Percentiles rank a stretch among this genome's conserved stretches.
These are phyloP conservation scores for Pilasporangium apinafurcum DNA, from an alignment of 352 stramenopile species.

Conservation along the genomic window DNA sequence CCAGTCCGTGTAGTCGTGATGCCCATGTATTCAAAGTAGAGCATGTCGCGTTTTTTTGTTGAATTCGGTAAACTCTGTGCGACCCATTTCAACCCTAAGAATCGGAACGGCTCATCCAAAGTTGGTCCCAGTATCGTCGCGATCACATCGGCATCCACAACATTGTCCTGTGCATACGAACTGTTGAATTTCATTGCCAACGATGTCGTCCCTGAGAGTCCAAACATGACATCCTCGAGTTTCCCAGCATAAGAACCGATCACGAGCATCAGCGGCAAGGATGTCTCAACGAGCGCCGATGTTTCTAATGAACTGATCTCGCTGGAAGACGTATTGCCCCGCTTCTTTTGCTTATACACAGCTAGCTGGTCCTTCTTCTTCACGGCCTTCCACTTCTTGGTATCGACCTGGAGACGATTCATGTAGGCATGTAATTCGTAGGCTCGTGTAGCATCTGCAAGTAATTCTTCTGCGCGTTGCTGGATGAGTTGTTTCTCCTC, in stretches of 20 bases:
- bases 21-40: slow-evolving; percentile 63
- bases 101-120: slow-evolving; percentile 39
- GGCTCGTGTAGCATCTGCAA: slow-evolving; percentile 23
- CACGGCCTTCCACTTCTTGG: slow-evolving; percentile 55
- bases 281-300: slow-evolving; percentile 1
- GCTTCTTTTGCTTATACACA: slow-evolving; percentile 42
- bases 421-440: slow-evolving; percentile 25
- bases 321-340: slow-evolving; percentile 1
- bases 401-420: slow-evolving; percentile 18
- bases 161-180: slow-evolving; percentile 10
- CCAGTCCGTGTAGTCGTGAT: slow-evolving; percentile 36
- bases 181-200: slow-evolving; percentile 55
- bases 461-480: slow-evolving; percentile 26
- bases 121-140: slow-evolving; percentile 34
- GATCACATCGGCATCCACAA: slow-evolving; percentile 26
- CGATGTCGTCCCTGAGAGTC: slow-evolving; percentile 38
- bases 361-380: slow-evolving; percentile 57
- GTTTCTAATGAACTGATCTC: not conserved
- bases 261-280: slow-evolving; percentile 35
- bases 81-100: slow-evolving; percentile 61
- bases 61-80: slow-evolving; percentile 49
- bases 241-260: slow-evolving; percentile 34
- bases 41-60: slow-evolving; percentile 53
- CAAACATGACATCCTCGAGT: slow-evolving; percentile 60
- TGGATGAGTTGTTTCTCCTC: slow-evolving; percentile 45